Evolutionary conservation across 1,139 yeast genomes (phyloP).

Genomic region (Debaryomycetaceae sp.): DNA sequence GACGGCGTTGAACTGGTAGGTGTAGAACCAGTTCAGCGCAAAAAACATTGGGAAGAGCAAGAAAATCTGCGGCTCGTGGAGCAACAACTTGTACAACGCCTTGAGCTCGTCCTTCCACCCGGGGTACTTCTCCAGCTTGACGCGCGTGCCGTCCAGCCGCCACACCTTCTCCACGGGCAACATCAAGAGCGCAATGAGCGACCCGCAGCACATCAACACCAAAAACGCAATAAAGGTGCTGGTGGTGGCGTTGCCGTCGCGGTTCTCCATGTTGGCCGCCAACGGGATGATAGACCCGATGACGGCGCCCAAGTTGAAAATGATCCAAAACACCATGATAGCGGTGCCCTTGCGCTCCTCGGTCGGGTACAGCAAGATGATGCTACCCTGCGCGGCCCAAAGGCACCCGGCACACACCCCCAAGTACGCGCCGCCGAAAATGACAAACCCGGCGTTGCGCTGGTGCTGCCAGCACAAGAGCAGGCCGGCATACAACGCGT

Average conservation of each 20-base stretch:
- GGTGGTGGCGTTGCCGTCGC: slow-evolving; percentile 37
- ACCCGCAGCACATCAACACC: slow-evolving; percentile 49
- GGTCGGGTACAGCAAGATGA: slow-evolving; percentile 56
- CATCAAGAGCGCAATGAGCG: slow-evolving; percentile 40
- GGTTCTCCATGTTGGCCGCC: slow-evolving; percentile 42
- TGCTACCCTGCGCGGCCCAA: slow-evolving; percentile 62
- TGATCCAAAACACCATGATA: slow-evolving; percentile 56
- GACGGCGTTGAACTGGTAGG: slow-evolving; percentile 11
- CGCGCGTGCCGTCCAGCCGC: slow-evolving; percentile 50
- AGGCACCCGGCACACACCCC: slow-evolving; percentile 55
- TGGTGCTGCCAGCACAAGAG: slow-evolving; percentile 46
- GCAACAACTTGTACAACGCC: slow-evolving; percentile 7
- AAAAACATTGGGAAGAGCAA: slow-evolving; percentile 11
- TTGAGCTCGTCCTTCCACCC: slow-evolving; percentile 21
- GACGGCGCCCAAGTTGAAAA: slow-evolving; percentile 62
- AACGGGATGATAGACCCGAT: slow-evolving; percentile 55
- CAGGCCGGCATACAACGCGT: slow-evolving; percentile 51
- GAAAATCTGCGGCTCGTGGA: slow-evolving; percentile 8
- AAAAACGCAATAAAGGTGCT: slow-evolving; percentile 58
- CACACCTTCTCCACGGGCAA: slow-evolving; percentile 49
- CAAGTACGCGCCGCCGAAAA: slow-evolving; percentile 56
- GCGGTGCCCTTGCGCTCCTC: slow-evolving; percentile 53
- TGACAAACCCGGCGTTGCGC: slow-evolving; percentile 48
- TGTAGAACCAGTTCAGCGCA: slow-evolving; percentile 11
- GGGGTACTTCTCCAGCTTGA: slow-evolving; percentile 42